A percentile compares a stretch with the other conserved stretches of the same genome.
phyloP scores from a whole-genome alignment of 345 rosid species.

The Brassica incana region DNA sequence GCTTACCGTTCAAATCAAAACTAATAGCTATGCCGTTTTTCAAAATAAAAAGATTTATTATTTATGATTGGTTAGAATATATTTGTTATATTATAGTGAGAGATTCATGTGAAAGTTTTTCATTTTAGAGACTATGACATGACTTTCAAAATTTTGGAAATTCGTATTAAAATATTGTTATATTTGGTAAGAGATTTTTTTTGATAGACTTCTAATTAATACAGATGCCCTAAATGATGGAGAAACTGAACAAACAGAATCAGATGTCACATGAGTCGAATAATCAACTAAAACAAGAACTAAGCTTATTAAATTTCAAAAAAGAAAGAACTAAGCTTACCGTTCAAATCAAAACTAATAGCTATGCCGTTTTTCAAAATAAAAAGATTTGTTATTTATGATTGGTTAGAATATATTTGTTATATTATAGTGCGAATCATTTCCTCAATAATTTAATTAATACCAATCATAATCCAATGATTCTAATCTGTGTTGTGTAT shows the following conservation, averaged over 20 bases:
- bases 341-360: background rate
- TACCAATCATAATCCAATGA: background rate
- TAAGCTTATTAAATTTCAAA: background rate
- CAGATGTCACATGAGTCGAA: conserved; percentile 12
- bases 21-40: background rate
- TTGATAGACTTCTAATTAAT: background rate
- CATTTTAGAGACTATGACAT: background rate
- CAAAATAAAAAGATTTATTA: background rate
- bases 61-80: background rate
- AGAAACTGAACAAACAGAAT: background rate
- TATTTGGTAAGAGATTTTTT: background rate
- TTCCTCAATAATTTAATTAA: background rate
- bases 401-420: background rate
- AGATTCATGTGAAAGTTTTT: background rate
- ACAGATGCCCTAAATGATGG: background rate
- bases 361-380: background rate
- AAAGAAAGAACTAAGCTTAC: background rate
- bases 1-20: background rate
- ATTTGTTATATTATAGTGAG: background rate
- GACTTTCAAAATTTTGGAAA: background rate
- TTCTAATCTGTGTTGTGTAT: background rate
- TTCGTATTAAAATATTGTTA: background rate
- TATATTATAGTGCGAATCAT: background rate
- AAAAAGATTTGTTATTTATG: background rate
- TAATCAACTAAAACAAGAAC: background rate